Conservation (phyloP, 192 early-diverging fungal genomes). For the Coemansia sp. region DNA sequence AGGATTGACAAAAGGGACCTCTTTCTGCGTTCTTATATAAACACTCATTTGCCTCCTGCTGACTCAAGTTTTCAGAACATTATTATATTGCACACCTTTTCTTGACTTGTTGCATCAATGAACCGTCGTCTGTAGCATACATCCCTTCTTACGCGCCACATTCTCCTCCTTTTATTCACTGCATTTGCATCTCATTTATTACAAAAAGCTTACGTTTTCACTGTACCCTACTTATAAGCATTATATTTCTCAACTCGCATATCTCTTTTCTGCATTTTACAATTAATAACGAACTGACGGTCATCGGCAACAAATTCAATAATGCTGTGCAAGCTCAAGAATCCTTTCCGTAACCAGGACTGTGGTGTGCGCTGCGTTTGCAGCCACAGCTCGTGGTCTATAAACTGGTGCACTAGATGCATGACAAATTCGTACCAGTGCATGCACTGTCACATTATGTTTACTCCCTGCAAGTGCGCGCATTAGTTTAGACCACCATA, state of each 20-base stretch:
- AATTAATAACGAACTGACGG: not conserved
- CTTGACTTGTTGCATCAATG: slow-evolving; percentile 6
- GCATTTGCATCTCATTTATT: slow-evolving; percentile 6
- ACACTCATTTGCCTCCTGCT: not conserved
- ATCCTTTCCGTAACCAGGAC: slow-evolving; percentile 28
- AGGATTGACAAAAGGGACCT: not conserved
- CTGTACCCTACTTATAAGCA: not conserved
- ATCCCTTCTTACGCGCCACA: not conserved
- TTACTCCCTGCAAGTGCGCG: slow-evolving; percentile 16
- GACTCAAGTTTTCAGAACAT: not conserved
- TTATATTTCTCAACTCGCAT: not conserved
- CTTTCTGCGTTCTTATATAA: not conserved
- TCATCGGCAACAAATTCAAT: not conserved
- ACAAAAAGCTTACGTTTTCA: not conserved
- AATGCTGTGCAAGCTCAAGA: slow-evolving; percentile 36
- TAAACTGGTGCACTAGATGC: slow-evolving; percentile 47
- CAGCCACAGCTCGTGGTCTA: slow-evolving; percentile 44
- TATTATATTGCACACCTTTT: slow-evolving; percentile 1
- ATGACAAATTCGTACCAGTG: slow-evolving; percentile 46
- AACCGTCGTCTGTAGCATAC: slow-evolving; percentile 9
- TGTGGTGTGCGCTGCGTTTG: slow-evolving; percentile 48
- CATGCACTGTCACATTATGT: slow-evolving; percentile 40
- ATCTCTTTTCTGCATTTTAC: not conserved
- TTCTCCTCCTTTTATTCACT: not conserved
- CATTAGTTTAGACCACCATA: not conserved